Evolutionary conservation across 2,329 filamentous ascomycete species (phyloP).

Genomic region (Geosmithia morbida): DNA sequence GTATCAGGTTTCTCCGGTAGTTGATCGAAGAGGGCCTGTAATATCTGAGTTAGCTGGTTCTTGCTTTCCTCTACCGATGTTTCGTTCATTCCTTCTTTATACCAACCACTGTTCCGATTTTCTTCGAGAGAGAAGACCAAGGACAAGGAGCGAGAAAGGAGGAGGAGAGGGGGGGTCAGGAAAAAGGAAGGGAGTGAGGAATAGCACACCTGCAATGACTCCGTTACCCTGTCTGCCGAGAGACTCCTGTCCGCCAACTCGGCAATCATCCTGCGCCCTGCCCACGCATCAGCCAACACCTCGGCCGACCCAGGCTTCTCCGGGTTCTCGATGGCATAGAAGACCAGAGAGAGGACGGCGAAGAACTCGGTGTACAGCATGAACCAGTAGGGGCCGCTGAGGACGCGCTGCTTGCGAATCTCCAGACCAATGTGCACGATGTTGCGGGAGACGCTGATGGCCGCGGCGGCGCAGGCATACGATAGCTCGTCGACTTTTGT

Average conservation of each 20-base stretch:
- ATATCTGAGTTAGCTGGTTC: not conserved
- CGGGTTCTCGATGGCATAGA: constrained; percentile 69
- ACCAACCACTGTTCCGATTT: no score
- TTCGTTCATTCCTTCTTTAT: no score
- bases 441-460: constrained; percentile 50
- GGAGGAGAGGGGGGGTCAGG: not conserved
- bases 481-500: constrained; percentile 58
- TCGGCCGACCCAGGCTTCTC: constrained; percentile 62
- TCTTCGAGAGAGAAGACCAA: not conserved
- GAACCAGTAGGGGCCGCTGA: constrained; percentile 81
- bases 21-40: constrained; percentile 69
- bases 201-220: constrained; percentile 52
- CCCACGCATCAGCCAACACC: constrained; percentile 70
- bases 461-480: constrained; percentile 55
- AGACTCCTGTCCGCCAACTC: constrained; percentile 70
- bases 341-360: constrained; percentile 63
- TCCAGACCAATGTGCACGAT: constrained; percentile 70
- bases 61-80: no score
- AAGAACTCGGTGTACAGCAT: constrained; percentile 77
- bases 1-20: constrained; percentile 59
- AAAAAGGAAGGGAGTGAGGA: not conserved
- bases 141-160: no score
- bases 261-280: constrained; percentile 70
- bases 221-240: constrained; percentile 76
- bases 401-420: constrained; percentile 57